Conservation (phyloP, 345 rosid species). For the Luvunga scandens region DNA sequence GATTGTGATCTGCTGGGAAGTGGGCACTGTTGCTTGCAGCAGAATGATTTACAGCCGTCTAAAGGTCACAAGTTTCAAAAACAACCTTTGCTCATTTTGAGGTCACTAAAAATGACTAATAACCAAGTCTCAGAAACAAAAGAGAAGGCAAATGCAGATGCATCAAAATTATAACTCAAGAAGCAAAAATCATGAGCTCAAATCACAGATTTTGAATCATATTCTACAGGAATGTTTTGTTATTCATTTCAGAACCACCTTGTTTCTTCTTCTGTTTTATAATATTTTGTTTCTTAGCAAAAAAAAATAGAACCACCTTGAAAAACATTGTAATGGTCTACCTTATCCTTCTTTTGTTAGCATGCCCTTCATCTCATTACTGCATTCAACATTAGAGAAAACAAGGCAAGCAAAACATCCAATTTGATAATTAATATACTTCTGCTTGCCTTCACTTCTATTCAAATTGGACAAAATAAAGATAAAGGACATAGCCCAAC, state of each 20-base stretch:
- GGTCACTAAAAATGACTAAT: neutral
- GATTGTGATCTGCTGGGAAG: conserved; percentile 11
- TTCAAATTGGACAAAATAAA: neutral
- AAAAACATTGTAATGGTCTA: neutral
- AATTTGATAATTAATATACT: neutral
- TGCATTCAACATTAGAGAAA: neutral
- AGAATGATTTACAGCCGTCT: conserved; percentile 22
- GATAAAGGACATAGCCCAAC: neutral
- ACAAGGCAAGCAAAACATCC: neutral
- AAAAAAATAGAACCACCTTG: no score
- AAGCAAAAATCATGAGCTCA: neutral
- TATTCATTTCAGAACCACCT: neutral
- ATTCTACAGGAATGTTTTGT: neutral
- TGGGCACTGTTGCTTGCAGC: conserved; percentile 3
- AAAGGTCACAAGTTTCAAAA: neutral
- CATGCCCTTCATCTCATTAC: neutral
- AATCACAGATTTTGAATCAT: neutral
- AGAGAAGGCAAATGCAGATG: neutral
- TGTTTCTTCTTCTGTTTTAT: no score
- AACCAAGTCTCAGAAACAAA: neutral
- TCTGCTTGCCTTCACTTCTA: neutral
- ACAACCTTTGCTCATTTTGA: neutral
- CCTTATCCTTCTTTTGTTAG: neutral
- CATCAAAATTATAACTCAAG: neutral
- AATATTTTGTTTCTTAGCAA: no score